Conservation (phyloP, 2,329 filamentous ascomycete species). For the Epichloe elymi region DNA sequence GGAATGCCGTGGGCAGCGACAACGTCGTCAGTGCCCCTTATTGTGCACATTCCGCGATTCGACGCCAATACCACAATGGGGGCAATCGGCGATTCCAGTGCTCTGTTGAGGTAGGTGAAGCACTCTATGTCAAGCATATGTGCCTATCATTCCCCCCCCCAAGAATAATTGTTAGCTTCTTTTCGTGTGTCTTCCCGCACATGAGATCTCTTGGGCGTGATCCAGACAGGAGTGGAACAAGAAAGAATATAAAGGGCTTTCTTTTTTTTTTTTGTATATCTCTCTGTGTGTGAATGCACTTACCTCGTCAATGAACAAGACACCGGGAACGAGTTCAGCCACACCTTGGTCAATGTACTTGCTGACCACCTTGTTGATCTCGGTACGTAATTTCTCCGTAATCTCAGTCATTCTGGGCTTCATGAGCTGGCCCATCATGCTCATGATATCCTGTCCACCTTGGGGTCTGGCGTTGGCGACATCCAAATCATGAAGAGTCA, state of each 20-base stretch:
- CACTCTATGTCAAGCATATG: conserved; percentile 99
- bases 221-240: neutral
- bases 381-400: conserved; percentile 85
- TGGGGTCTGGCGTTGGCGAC: conserved; percentile 91
- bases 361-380: conserved; percentile 99
- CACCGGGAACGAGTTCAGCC: conserved; percentile 92
- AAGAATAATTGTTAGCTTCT: conserved; percentile 2
- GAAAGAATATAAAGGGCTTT: neutral
- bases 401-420: conserved; percentile 99
- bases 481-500: conserved; percentile 92
- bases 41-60: conserved; percentile 86
- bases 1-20: conserved; percentile 87
- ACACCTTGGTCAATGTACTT: conserved; percentile 98
- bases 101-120: conserved; percentile 97
- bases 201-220: neutral
- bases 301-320: conserved; percentile 98
- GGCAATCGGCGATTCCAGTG: conserved; percentile 87
- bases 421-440: conserved; percentile 99
- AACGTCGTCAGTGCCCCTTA: conserved; percentile 73
- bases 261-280: too few species aligned
- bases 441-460: conserved; percentile 98
- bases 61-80: conserved; percentile 96
- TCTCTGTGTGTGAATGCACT: conserved; percentile 5
- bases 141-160: conserved; percentile 41
- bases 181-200: neutral